These are phyloP conservation scores for Striga hermonthica DNA, from an alignment of 305 asterid genomes.

Conservation along the genomic window DNA sequence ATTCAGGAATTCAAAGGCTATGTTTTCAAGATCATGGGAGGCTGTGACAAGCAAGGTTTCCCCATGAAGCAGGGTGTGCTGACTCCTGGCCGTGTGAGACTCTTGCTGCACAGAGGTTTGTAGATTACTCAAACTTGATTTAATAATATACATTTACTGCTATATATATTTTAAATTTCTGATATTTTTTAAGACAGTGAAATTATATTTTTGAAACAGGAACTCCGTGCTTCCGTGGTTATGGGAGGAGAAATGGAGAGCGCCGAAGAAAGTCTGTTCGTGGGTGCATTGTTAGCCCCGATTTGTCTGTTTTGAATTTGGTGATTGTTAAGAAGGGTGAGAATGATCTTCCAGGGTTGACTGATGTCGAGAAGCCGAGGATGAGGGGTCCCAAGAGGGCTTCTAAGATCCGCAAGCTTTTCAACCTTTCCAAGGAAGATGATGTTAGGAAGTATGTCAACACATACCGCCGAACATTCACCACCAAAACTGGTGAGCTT, in stretches of 20 bases:
- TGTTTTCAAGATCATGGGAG: constrained; percentile 58
- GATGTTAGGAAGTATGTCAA: constrained; percentile 56
- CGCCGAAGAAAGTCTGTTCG: constrained; percentile 59
- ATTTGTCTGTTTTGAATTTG: constrained; percentile 50
- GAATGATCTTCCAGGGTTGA: constrained; percentile 49
- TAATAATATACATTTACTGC: no score
- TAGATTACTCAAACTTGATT: neutral
- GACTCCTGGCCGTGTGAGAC: constrained; percentile 54
- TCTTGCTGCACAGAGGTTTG: constrained; percentile 46
- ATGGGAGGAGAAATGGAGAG: constrained; percentile 52
- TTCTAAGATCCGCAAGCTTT: constrained; percentile 56
- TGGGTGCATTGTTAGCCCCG: constrained; percentile 57
- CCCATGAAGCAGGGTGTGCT: constrained; percentile 66
- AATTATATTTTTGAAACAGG: constrained; percentile 27
- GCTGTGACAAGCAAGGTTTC: constrained; percentile 60
- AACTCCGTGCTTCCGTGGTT: constrained; percentile 52
- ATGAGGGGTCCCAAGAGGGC: constrained; percentile 65
- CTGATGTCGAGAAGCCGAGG: constrained; percentile 55
- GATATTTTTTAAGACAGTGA: neutral
- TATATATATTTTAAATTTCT: neutral
- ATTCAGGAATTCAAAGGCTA: constrained; percentile 53
- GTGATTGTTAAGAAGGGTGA: constrained; percentile 57
- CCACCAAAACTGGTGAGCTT: constrained; percentile 38
- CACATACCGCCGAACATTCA: constrained; percentile 55
- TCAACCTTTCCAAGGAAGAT: constrained; percentile 56